Evolutionary conservation across 331 rosid genomes (phyloP).

Genomic region (Pyracantha coccinea): DNA sequence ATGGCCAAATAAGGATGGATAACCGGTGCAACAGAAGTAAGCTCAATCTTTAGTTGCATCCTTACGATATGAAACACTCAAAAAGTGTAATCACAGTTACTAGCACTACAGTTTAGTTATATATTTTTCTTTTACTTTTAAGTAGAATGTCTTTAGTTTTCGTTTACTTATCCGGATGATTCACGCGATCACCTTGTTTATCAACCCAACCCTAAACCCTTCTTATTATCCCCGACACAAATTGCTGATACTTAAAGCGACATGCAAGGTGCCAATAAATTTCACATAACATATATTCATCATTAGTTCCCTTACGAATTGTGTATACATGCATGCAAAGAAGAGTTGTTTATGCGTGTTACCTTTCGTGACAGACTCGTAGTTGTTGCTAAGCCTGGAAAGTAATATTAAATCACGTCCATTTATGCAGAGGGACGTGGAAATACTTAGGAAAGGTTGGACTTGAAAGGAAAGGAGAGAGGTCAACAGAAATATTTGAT

Average conservation of each 20-base stretch:
- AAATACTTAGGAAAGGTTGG: conserved; percentile 2
- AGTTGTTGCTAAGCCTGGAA: background rate
- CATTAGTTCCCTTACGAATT: background rate
- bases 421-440: conserved; percentile 2
- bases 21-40: background rate
- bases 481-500: conserved; percentile 32
- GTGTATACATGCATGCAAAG: background rate
- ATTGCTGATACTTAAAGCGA: background rate
- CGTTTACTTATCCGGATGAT: no score
- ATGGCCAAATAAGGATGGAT: background rate
- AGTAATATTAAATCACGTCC: background rate
- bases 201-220: background rate
- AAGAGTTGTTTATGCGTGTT: background rate
- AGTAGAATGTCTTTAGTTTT: no score
- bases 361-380: background rate
- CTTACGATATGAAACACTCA: background rate
- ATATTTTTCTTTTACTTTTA: no score
- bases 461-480: conserved; percentile 42
- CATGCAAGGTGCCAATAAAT: background rate
- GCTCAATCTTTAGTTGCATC: background rate
- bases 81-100: background rate
- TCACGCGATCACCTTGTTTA: no score
- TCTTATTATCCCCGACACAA: background rate
- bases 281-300: background rate
- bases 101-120: no score